Percentiles rank a stretch among this genome's conserved stretches.
Conservation (phyloP, 805 yeast species). For the Brettanomyces bruxellensis region DNA sequence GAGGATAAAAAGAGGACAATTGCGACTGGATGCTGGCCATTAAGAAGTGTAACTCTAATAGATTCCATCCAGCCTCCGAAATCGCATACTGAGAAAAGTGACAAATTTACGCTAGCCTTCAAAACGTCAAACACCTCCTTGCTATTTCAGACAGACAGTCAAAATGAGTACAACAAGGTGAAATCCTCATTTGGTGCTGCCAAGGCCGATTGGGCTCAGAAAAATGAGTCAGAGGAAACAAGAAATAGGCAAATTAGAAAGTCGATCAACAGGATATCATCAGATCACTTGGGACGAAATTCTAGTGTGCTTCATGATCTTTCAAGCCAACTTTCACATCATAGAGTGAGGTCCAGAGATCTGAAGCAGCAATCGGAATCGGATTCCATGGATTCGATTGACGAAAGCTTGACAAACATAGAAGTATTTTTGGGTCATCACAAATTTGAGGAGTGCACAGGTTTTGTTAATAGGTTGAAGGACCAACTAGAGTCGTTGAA, state of each 20-base stretch:
- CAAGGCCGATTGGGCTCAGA: conserved; percentile 48
- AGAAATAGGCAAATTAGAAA: conserved; percentile 32
- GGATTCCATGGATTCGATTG: conserved; percentile 25
- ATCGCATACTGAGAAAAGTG: not conserved
- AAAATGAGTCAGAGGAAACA: conserved; percentile 40
- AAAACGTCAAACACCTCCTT: conserved; percentile 26
- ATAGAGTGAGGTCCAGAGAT: conserved; percentile 47
- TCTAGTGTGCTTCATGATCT: conserved; percentile 44
- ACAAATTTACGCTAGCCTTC: conserved; percentile 12
- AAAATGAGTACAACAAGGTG: conserved; percentile 47
- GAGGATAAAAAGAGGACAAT: conserved; percentile 29
- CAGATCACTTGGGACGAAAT: conserved; percentile 18
- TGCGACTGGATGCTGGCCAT: conserved; percentile 75
- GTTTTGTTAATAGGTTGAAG: conserved; percentile 16
- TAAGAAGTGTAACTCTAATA: conserved; percentile 46
- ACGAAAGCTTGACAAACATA: conserved; percentile 40
- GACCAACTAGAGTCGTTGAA: conserved; percentile 13
- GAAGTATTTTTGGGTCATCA: conserved; percentile 42
- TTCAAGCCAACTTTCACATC: conserved; percentile 48
- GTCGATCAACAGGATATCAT: conserved; percentile 33
- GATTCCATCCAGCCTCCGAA: conserved; percentile 7
- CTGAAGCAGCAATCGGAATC: conserved; percentile 13
- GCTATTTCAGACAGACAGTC: conserved; percentile 52
- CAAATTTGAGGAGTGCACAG: conserved; percentile 35
- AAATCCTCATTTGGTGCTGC: conserved; percentile 52